phyloP scores from a whole-genome alignment of 495 filamentous ascomycete genomes.

The Friedmanniomyces simplex region DNA sequence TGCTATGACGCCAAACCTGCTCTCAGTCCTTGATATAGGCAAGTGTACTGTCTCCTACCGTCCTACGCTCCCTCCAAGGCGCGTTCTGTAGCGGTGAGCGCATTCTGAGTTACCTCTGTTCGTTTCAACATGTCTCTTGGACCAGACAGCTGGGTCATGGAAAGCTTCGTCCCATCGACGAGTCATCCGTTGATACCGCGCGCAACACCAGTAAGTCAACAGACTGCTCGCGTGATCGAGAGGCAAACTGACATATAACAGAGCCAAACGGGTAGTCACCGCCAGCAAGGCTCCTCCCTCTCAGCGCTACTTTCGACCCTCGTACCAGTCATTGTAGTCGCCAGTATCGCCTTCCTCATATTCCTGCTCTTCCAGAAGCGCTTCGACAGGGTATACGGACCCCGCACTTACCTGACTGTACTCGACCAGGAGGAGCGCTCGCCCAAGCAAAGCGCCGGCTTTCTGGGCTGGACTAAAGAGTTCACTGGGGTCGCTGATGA shows the following conservation, averaged over 20 bases:
- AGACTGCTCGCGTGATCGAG: background rate
- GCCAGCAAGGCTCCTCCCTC: constrained; percentile 26
- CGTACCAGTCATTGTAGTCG: constrained; percentile 54
- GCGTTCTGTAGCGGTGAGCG: background rate
- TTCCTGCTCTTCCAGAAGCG: constrained; percentile 69
- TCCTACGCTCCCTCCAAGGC: background rate
- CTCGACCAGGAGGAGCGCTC: constrained; percentile 42
- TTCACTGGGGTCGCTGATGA: constrained; percentile 72
- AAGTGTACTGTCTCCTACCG: too few relatives aligned
- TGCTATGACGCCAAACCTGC: too few relatives aligned
- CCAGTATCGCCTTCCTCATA: constrained; percentile 50
- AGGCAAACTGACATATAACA: background rate
- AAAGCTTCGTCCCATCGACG: background rate
- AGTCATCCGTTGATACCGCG: background rate
- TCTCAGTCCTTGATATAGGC: too few relatives aligned
- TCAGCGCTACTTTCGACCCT: constrained; percentile 60
- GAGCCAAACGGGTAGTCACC: background rate
- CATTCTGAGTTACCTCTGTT: background rate
- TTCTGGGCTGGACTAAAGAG: constrained; percentile 60
- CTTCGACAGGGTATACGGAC: constrained; percentile 65
- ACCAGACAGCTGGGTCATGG: background rate
- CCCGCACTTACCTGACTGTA: constrained; percentile 1
- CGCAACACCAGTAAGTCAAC: background rate
- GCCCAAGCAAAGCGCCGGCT: constrained; percentile 53
- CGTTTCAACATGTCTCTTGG: background rate